Evolutionary conservation across 768 basidiomycete species (phyloP), one percentile per base, ranked within the genome.

Genomic region (Pluteus cervinus): DNA sequence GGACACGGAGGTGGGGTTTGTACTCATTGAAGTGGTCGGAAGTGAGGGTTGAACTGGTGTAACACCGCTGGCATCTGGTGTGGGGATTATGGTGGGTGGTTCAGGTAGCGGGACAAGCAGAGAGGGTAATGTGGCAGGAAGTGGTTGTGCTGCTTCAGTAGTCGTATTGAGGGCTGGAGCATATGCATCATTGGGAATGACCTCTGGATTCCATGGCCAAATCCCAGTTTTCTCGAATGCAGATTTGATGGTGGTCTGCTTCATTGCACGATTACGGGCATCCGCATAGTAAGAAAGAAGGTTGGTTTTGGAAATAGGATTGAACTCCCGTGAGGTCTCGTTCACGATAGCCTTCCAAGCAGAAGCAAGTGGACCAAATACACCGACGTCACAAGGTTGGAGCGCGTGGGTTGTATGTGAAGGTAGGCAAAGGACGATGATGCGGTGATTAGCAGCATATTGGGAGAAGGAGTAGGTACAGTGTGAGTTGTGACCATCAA

Each of bases 401-500:
- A 65, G 44, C 1, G 33, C 37, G 41, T 67, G 63, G 1, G 60
- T 66, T 1, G 60, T 65, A 37, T 66, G 63, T 4, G 61, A 43
- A 2, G 61, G 60, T 15, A 63, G 52, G 36, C 61, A 63, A 9
- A 66, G 16, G 11, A 65, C 39, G 12, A 57, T 44, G 29, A 14
- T 6, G 6, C 6, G 30, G 29, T 60, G 38, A 4, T 46, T 16
- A 10, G 44, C 40, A 2, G 57, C 55, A 44, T 49, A 62, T 4
- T 42, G 23, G 37, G 50, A 49, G 42, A 67, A 64, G 11, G 16
- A 12, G 30, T 39, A 55, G 6, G 61, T 59, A 40, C 46, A 50
- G 46, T 66, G 63, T 1, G 57, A 58, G 17, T 57, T 59, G 44
- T 67, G 66, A 2, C 65, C 62, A 48, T 68, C 64, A 3, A 66